phyloP scores from a whole-genome alignment of 164 flowering plant genomes.

The Saururus chinensis region DNA sequence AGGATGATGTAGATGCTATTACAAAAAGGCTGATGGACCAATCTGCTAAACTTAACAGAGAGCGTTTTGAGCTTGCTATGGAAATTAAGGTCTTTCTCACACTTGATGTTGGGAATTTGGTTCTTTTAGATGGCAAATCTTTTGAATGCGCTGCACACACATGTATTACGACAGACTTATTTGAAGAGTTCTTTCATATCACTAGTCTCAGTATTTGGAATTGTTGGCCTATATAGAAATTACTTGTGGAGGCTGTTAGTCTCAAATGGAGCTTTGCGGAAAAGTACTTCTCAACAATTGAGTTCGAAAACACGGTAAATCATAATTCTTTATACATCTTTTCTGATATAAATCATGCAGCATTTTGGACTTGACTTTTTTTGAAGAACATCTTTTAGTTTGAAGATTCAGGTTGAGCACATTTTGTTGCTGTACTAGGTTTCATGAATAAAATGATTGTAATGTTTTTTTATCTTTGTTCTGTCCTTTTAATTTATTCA shows the following conservation, averaged over 20 bases:
- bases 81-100: constrained; percentile 42
- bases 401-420: too few species aligned
- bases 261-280: constrained; percentile 48
- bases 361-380: too few species aligned
- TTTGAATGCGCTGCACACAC: not conserved
- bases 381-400: too few species aligned
- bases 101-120: not conserved
- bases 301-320: constrained; percentile 83
- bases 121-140: not conserved
- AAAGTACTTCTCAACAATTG: constrained; percentile 50
- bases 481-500: too few species aligned
- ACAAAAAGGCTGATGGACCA: constrained; percentile 47
- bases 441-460: too few species aligned
- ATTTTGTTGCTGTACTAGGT: too few species aligned
- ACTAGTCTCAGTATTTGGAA: not conserved
- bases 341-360: too few species aligned
- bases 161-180: not conserved
- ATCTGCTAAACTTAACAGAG: constrained; percentile 34
- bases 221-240: constrained; percentile 29
- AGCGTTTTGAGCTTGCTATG: constrained; percentile 41
- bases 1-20: constrained; percentile 42
- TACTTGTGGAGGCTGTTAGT: constrained; percentile 59
- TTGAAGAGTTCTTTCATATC: not conserved
- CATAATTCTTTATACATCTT: too few species aligned
- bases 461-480: too few species aligned